Evolutionary conservation across 768 basidiomycete genomes (phyloP), one percentile per base, ranked within the genome.

Genomic region (Lentinula boryana): DNA sequence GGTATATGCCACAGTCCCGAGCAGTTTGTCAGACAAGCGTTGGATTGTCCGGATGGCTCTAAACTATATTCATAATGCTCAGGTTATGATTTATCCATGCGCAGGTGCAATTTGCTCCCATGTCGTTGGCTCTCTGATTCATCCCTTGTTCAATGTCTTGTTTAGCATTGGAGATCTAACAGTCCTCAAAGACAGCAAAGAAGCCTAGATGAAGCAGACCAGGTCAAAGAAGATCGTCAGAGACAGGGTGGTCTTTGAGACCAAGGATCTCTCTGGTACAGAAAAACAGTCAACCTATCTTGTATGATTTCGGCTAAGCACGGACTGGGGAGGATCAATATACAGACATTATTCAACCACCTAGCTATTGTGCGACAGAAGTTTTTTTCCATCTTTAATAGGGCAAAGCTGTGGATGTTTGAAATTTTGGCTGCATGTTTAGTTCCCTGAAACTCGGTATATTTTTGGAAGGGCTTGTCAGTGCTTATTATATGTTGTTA

Each of bases 371-470:
- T 10, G 65, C 71, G 9, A 70, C 70, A 27, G 72, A 74, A 56
- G 68, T 74, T 13, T 63, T 71, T 49, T 60, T 74, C 8, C 48
- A 60, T 8, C 36, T 68, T 5, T 65, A 67, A 9, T 74, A 71
- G 72, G 53, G 63, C 43, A 44, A 63, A 36, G 59, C 60, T 31
- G 67, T 70, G 4, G 72, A 74, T 62, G 68, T 74, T n/a, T 74
- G 72, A 70, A 72, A 67, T 59, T 36, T 71, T 27, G 72, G 68
- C 5, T 63, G 65, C 33, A 54, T 70, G 67, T 71, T 73, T 50
- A 12, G 72, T 63, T 21, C 5, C 44, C 4, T n/a, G n/a, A n/a
- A n/a, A n/a, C n/a, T n/a, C n/a, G n/a, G n/a, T n/a, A n/a, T n/a
- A n/a, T n/a, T n/a, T n/a, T n/a, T n/a, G n/a, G n/a, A n/a, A n/a